Conservation (phyloP, 2,329 filamentous ascomycete species). For the Sordariomycetes sp. region DNA sequence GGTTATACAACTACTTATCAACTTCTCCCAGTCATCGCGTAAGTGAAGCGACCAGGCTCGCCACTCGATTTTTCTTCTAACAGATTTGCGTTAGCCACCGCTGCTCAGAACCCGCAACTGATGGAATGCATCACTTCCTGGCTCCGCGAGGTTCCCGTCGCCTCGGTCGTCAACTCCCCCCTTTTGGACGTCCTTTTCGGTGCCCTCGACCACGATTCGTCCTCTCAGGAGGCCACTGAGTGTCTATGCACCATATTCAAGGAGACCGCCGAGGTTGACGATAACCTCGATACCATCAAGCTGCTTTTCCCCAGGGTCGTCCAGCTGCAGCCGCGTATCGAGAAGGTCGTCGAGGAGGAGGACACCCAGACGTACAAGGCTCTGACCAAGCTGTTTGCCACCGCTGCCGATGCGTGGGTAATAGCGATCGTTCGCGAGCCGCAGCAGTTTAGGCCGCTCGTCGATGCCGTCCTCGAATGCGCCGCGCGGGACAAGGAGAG, state of each 20-base stretch:
- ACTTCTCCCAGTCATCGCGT: conserved; percentile 88
- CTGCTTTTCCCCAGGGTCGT: conserved; percentile 71
- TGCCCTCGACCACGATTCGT: conserved; percentile 60
- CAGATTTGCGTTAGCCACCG: conserved; percentile 39
- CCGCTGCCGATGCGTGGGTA: conserved; percentile 90
- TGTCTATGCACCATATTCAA: conserved; percentile 84
- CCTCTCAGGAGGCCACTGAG: conserved; percentile 80
- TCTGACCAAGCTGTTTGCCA: conserved; percentile 78
- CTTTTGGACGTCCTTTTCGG: conserved; percentile 70
- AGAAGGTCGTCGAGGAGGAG: conserved; percentile 61
- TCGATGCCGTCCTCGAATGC: conserved; percentile 87
- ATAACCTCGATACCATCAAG: conserved; percentile 71
- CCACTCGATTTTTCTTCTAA: background rate
- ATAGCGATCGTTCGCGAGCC: conserved; percentile 81
- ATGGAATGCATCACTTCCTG: conserved; percentile 95
- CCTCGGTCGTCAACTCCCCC: conserved; percentile 72
- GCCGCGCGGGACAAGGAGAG: conserved; percentile 75
- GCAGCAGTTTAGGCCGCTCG: conserved; percentile 65
- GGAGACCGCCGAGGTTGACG: conserved; percentile 89
- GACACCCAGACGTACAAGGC: conserved; percentile 80
- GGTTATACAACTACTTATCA: conserved; percentile 75
- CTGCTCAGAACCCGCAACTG: conserved; percentile 76
- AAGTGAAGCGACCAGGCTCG: conserved; percentile 20
- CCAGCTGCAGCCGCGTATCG: conserved; percentile 62
- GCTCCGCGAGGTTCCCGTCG: conserved; percentile 82